phyloP scores from a whole-genome alignment of 257 asterid species.

The Voacanga thouarsii region DNA sequence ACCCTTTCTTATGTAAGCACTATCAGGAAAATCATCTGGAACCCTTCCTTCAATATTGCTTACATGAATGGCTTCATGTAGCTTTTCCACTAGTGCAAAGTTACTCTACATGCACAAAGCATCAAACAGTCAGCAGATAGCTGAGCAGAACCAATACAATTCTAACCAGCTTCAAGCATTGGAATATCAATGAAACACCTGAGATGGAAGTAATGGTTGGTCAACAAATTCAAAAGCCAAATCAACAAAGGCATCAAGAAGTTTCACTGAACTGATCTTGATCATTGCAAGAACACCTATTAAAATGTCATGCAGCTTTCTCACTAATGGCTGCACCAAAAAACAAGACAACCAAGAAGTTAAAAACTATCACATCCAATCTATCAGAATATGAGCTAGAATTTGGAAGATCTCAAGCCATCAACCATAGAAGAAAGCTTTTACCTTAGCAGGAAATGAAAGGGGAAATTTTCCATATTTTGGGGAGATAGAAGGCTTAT shows the following conservation, averaged over 20 bases:
- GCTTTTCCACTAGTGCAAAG: conserved; percentile 63
- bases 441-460: conserved; percentile 25
- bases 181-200: conserved; percentile 29
- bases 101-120: conserved; percentile 34
- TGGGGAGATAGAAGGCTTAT: conserved; percentile 20
- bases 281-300: conserved; percentile 20
- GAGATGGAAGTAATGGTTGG: conserved; percentile 54
- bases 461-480: conserved; percentile 17
- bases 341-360: background rate
- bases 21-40: conserved; percentile 55
- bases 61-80: conserved; percentile 27
- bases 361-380: background rate
- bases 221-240: conserved; percentile 37
- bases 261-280: conserved; percentile 32
- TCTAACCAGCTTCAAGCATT: background rate
- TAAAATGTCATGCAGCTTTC: conserved; percentile 26
- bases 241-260: conserved; percentile 50
- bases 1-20: conserved; percentile 68
- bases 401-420: background rate
- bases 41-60: conserved; percentile 35
- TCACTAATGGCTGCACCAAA: conserved; percentile 29
- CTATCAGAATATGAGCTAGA: background rate
- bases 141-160: background rate
- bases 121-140: background rate
- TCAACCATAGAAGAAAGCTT: background rate